These are phyloP conservation scores for Claviceps arundinis DNA, from an alignment of 2,329 filamentous ascomycete genomes.

Conservation along the genomic window DNA sequence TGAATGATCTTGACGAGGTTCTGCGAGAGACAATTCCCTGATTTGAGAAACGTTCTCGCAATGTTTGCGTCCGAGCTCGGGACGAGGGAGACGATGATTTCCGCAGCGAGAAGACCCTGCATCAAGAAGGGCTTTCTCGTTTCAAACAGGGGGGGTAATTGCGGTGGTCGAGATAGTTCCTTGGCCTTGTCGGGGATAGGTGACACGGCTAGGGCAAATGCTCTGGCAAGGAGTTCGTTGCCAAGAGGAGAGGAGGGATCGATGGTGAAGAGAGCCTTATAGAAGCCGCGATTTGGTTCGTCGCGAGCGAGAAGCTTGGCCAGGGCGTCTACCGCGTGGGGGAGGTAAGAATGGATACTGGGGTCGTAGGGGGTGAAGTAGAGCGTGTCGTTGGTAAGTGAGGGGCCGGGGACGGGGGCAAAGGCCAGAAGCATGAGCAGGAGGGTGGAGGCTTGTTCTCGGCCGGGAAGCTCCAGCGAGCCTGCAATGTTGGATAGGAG, in stretches of 20 bases:
- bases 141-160: constrained; percentile 57
- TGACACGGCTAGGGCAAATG: constrained; percentile 77
- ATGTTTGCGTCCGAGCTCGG: constrained; percentile 59
- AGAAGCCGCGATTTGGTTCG: constrained; percentile 80
- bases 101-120: constrained; percentile 81
- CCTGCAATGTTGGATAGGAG: constrained; percentile 82
- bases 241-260: constrained; percentile 52
- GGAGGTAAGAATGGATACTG: constrained; percentile 71
- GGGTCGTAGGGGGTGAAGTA: constrained; percentile 76
- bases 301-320: constrained; percentile 87
- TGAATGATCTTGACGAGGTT: constrained; percentile 66
- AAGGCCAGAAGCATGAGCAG: constrained; percentile 86
- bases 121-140: constrained; percentile 78
- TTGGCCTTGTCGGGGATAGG: constrained; percentile 58
- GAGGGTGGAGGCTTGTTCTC: constrained; percentile 76
- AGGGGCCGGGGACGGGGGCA: constrained; percentile 64
- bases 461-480: constrained; percentile 65
- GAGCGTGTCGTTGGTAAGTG: constrained; percentile 39
- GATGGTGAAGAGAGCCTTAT: constrained; percentile 65
- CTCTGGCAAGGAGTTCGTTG: constrained; percentile 70
- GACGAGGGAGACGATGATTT: constrained; percentile 68
- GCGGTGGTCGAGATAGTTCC: constrained; percentile 41
- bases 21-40: constrained; percentile 70
- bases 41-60: constrained; percentile 68
- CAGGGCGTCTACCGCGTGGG: constrained; percentile 76